These are phyloP conservation scores for Starmerella floris DNA, from an alignment of 805 yeast genomes.

Conservation along the genomic window DNA sequence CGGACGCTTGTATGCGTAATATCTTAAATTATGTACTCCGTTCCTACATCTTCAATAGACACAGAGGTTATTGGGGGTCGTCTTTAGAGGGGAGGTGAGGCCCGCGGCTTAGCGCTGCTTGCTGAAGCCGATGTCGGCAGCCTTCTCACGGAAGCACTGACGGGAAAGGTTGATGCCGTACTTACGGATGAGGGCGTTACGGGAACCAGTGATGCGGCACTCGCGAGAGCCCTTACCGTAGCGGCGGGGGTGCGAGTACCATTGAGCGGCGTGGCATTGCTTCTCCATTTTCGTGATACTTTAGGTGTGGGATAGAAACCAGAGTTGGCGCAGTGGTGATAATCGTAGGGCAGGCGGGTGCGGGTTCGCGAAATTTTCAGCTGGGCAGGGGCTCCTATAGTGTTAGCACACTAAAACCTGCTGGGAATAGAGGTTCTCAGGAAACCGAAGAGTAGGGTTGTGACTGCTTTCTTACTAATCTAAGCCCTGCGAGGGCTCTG, in stretches of 20 bases:
- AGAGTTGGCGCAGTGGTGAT: background rate
- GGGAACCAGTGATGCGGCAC: conserved; percentile 98
- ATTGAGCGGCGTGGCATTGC: conserved; percentile 30
- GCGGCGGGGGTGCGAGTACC: conserved; percentile 99
- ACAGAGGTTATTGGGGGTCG: too few species aligned
- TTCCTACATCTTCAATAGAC: too few species aligned
- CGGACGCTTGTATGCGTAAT: background rate
- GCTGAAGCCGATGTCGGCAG: conserved; percentile 97
- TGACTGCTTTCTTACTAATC: too few species aligned
- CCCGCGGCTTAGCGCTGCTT: conserved; percentile 69
- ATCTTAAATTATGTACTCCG: background rate
- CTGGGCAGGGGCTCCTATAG: conserved; percentile 9
- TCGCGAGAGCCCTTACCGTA: conserved; percentile 99
- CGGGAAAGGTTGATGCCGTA: conserved; percentile 99
- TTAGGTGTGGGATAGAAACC: background rate
- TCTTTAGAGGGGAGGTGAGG: too few species aligned
- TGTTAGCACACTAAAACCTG: too few species aligned
- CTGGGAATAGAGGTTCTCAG: too few species aligned
- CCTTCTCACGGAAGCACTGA: conserved; percentile 99
- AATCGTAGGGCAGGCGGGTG: background rate
- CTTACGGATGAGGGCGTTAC: conserved; percentile 98
- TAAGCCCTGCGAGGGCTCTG: too few species aligned
- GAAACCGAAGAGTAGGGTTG: too few species aligned
- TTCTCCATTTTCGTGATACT: conserved; percentile 16
- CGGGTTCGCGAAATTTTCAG: conserved; percentile 11